A percentile compares a stretch with the other conserved stretches of the same genome.
These are phyloP conservation scores for Juncus effusus DNA, from an alignment of 176 grass and related monocot genomes.

Conservation along the genomic window DNA sequence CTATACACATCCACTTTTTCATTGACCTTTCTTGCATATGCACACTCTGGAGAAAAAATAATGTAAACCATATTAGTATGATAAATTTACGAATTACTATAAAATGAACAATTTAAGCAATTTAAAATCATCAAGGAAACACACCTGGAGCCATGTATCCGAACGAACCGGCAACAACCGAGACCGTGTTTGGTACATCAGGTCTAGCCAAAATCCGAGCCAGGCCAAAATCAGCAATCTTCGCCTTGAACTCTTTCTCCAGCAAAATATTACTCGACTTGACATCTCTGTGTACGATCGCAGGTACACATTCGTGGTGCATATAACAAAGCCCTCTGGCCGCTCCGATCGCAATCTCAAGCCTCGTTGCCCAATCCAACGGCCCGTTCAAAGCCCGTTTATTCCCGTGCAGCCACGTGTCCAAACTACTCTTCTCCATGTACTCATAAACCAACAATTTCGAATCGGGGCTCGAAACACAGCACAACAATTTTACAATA, in stretches of 20 bases:
- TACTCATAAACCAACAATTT: conserved; percentile 91
- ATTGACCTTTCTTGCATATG: conserved; percentile 52
- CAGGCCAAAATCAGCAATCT: conserved; percentile 73
- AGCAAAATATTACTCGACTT: conserved; percentile 87
- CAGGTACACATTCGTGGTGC: conserved; percentile 68
- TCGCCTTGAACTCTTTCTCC: conserved; percentile 55
- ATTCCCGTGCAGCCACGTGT: conserved; percentile 58
- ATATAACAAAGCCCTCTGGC: conserved; percentile 71
- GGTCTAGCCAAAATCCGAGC: conserved; percentile 60
- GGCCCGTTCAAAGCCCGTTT: conserved; percentile 16
- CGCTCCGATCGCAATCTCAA: conserved; percentile 53
- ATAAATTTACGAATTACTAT: background rate
- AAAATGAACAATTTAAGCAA: background rate
- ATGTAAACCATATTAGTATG: background rate
- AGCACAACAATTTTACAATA: conserved; percentile 74
- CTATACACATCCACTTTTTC: conserved; percentile 88
- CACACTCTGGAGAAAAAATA: conserved; percentile 38
- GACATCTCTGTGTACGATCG: conserved; percentile 78
- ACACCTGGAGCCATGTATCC: conserved; percentile 93
- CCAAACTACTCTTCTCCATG: conserved; percentile 72
- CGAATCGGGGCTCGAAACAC: conserved; percentile 47
- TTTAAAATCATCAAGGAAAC: background rate
- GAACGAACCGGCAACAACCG: conserved; percentile 61
- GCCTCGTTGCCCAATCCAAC: conserved; percentile 60
- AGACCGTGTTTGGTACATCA: conserved; percentile 43